Base-by-base conservation (phyloP, 352 stramenopile species). In the Phytophthora multivora region DNA sequence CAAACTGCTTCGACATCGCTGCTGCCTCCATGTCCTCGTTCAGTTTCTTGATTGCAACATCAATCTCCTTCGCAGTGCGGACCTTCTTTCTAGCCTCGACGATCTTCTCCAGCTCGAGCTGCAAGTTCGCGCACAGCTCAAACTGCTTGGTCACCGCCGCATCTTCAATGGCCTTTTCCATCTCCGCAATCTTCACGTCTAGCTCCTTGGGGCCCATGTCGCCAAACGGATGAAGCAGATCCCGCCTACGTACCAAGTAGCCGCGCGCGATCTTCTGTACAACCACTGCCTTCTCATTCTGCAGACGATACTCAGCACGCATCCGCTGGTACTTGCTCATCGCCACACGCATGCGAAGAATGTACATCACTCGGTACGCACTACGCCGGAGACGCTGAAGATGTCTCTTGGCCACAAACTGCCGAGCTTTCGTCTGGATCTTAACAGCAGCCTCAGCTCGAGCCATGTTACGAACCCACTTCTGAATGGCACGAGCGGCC, bases 51-150 rank as follows among this genome's bases (percentile, higher is more conserved):
- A 96, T 96, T 49, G 90, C 87, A 4, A 64, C 64, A 42, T 96
- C 88, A 33, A 96, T 79, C 51, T 96, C 87, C 55, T 96, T 96
- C 0, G 84, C 80, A 0, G 87, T 96, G n/a, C 87, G 86, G 7
- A 95, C 85, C 47, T 87, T 88, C 62, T 92, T 92, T 15, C 86
- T 83, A 7, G 84, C 87, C 15, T 94, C 85, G 0, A 95, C 77
- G 26, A 93, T 73, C 41, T 83, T 85, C 38, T 96, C 86, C 3
- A 96, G 62, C 13, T 96, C 87, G 15, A 93, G 86, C 54, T 96
- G 88, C 33, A 96, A 62, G 25, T 88, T 89, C 0, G 86, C 79
- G 36, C 87, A 96, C 50, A 85, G 51, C 26, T 96, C 86, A 66
- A 96, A 96, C 58, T 96, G 80, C 54, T 94, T 95, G 68, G 81